Conservation (phyloP, 108 stramenopile species). For the Cylindrotheca closterium region DNA sequence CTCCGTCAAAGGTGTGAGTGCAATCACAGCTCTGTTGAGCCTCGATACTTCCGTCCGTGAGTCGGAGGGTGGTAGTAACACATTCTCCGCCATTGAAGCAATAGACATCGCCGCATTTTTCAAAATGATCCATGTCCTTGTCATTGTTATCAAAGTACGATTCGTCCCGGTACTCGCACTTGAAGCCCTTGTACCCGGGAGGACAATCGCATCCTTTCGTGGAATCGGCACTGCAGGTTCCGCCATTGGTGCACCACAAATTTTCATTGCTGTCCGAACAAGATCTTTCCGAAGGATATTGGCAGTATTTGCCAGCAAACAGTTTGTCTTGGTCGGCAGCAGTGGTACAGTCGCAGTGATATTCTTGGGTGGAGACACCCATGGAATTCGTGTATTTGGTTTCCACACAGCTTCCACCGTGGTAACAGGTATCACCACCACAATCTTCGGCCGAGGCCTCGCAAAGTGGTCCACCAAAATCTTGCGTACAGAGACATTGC, state of each 20-base stretch:
- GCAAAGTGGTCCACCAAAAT: slow-evolving; percentile 37
- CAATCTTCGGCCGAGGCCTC: slow-evolving; percentile 26
- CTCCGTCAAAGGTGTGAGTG: slow-evolving; percentile 5
- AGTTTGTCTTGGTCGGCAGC: background rate
- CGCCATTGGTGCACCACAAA: slow-evolving; percentile 29
- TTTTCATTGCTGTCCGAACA: slow-evolving; percentile 12
- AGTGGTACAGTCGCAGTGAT: slow-evolving; percentile 57
- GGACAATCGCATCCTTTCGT: slow-evolving; percentile 33
- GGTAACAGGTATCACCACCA: slow-evolving; percentile 31
- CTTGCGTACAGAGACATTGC: slow-evolving; percentile 37
- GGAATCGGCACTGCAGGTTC: slow-evolving; percentile 23
- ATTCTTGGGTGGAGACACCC: slow-evolving; percentile 1
- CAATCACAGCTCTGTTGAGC: slow-evolving; percentile 29
- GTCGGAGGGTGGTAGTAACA: background rate
- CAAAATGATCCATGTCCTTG: background rate
- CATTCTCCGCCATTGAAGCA: slow-evolving; percentile 34
- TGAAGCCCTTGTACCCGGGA: slow-evolving; percentile 18
- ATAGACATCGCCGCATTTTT: slow-evolving; percentile 22
- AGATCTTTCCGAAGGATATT: background rate
- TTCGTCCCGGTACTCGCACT: slow-evolving; percentile 26
- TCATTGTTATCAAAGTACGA: background rate
- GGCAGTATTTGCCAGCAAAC: slow-evolving; percentile 20
- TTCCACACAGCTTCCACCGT: slow-evolving; percentile 30
- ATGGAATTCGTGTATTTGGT: slow-evolving; percentile 3
- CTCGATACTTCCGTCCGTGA: slow-evolving; percentile 6